Evolutionary conservation across 202 grass and related monocot genomes (phyloP), one percentile per base, ranked within the genome.

Genomic region (Cymbopogon flexuosus): DNA sequence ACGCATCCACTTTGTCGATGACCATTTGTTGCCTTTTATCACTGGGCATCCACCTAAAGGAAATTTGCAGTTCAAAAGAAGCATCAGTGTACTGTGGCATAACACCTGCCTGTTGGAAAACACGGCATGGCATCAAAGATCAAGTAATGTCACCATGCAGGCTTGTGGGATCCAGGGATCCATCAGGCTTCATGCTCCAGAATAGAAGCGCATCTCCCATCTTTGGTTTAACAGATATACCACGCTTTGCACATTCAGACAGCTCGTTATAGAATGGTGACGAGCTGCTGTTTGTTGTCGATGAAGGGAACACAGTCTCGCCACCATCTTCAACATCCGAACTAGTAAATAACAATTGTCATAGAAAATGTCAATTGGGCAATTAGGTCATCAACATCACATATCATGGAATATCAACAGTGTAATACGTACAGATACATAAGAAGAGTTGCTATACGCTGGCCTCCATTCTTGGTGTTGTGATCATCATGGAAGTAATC

Each of bases 271-370:
- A 88, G 89, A 83, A 83, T 64, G 92, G 88, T 74, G 77, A 90
- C 39, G 88, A 88, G 75, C 96, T 99, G 76, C 87, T 99, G 80
- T 99, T 99, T 62, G 63, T 81, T 83, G 89, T 81, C 18, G 83
- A 85, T 10, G 80, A 47, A 83, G 96, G 92, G 68, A 99, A 99
- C 16, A 96, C 88, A 1, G 96, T 99, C 85, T 99, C 96, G 5
- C 96, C 96, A 69, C 96, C 96, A 60, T 99, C 96, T 86, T 96
- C 92, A 72, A 99, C 96, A 88, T 99, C 96, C 46, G 96, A 99
- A 79, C 96, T 99, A 83, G 75, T 22, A 62, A 72, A 87, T 49
- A 82, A 72, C 33, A 88, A 65, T 79, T 68, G 40, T 29, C 33
- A 67, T 51, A 0, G 73, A 68, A 76, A 80, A 52, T 73, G 73